Percentiles rank a stretch among this genome's conserved stretches.
Evolutionary conservation across 495 filamentous ascomycete species (phyloP).

Genomic region (Penicillium lagena): DNA sequence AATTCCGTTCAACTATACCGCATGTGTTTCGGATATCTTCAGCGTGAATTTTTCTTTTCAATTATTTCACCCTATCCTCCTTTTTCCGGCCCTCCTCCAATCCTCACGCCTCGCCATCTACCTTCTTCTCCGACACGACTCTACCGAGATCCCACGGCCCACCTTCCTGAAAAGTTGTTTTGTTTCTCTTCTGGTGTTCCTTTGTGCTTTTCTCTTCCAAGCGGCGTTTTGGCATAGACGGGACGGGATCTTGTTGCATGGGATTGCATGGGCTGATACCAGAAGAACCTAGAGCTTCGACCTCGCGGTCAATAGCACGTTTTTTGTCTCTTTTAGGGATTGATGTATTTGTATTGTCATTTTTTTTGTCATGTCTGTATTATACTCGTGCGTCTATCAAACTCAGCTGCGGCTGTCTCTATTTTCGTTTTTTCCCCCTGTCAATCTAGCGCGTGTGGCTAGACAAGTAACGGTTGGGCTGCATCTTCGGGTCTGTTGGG

Average conservation of each 20-base stretch:
- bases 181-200: conserved; percentile 12
- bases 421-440: not conserved
- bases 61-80: conserved; percentile 4
- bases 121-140: conserved; percentile 22
- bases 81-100: conserved; percentile 8
- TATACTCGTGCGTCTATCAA: conserved; percentile 6
- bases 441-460: conserved; percentile 1
- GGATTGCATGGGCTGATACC: conserved; percentile 43
- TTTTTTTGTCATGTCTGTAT: conserved; percentile 13
- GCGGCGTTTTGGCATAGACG: conserved; percentile 41
- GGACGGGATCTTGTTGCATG: conserved; percentile 27
- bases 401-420: too few species aligned
- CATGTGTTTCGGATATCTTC: conserved; percentile 21
- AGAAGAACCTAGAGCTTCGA: conserved; percentile 36
- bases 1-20: conserved; percentile 19
- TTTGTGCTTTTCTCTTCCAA: conserved; percentile 9
- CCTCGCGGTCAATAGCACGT: conserved; percentile 35
- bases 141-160: conserved; percentile 19
- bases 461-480: conserved; percentile 1
- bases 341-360: conserved; percentile 9
- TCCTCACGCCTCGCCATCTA: not conserved
- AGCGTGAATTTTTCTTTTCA: conserved; percentile 13
- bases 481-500: conserved; percentile 13
- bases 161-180: conserved; percentile 26
- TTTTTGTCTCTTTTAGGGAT: conserved; percentile 18